phyloP scores from a whole-genome alignment of 495 filamentous ascomycete species.

The Penicillium samsonianum region DNA sequence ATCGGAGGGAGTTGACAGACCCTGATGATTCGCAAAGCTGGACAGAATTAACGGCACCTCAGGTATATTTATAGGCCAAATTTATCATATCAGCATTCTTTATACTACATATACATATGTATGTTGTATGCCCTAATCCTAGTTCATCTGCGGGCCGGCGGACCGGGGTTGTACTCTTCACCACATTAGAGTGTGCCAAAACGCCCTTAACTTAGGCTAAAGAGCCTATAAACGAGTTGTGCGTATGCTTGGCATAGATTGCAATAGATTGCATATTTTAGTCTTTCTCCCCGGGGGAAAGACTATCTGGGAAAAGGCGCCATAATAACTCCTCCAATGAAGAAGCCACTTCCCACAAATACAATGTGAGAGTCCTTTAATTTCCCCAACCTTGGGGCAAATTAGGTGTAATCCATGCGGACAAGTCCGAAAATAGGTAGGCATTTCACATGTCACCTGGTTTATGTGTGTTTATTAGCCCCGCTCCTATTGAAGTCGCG shows the following conservation, averaged over 20 bases:
- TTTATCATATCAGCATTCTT: neutral
- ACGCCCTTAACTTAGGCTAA: neutral
- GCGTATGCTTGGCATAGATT: neutral
- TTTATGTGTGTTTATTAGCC: neutral
- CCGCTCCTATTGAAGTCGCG: slow-evolving; percentile 7
- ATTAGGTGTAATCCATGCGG: neutral
- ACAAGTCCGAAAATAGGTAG: neutral
- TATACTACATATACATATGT: no score
- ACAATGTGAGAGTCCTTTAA: neutral
- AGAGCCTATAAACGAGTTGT: neutral
- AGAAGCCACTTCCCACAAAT: neutral
- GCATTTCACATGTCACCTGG: neutral
- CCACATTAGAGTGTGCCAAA: neutral
- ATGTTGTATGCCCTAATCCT: slow-evolving; percentile 4
- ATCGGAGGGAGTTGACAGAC: no score
- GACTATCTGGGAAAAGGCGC: neutral
- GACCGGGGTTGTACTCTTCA: neutral
- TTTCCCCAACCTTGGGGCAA: neutral
- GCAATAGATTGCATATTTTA: neutral
- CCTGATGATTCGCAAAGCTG: neutral
- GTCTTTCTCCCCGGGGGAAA: neutral
- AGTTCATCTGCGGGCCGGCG: neutral
- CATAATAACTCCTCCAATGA: slow-evolving; percentile 5
- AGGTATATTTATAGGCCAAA: neutral
- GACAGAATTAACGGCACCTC: neutral